Percentiles rank a stretch among this genome's conserved stretches.
Evolutionary conservation across 1,139 yeast species (phyloP).

Genomic region (Pichia sp.): DNA sequence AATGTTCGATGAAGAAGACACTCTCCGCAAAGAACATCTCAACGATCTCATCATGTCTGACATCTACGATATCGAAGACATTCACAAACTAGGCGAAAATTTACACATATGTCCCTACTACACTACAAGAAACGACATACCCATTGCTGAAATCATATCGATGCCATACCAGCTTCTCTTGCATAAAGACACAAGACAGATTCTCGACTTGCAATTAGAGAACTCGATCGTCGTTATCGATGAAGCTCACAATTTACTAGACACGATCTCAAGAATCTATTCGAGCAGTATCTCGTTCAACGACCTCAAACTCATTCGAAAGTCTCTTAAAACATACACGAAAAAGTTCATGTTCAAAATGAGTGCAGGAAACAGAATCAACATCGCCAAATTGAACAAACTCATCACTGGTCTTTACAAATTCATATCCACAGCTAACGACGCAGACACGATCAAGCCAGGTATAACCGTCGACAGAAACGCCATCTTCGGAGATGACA

Average conservation of each 20-base stretch:
- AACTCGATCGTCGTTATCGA: constrained; percentile 78
- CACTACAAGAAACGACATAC: constrained; percentile 57
- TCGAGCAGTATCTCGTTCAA: constrained; percentile 55
- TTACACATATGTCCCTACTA: constrained; percentile 80
- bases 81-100: constrained; percentile 57
- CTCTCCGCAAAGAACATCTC: constrained; percentile 43
- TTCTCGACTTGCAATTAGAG: constrained; percentile 57
- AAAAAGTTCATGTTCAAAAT: constrained; percentile 59
- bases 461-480: constrained; percentile 54
- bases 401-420: constrained; percentile 50
- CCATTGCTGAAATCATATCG: constrained; percentile 69
- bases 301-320: constrained; percentile 47
- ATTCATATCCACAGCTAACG: constrained; percentile 40
- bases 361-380: constrained; percentile 72
- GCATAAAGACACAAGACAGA: constrained; percentile 60
- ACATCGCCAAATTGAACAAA: constrained; percentile 62
- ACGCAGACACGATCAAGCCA: constrained; percentile 36
- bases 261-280: constrained; percentile 68
- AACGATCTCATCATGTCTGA: constrained; percentile 59
- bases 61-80: constrained; percentile 82
- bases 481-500: constrained; percentile 56
- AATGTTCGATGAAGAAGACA: constrained; percentile 34
- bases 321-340: constrained; percentile 53
- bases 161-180: constrained; percentile 83
- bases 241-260: constrained; percentile 90